phyloP scores from a whole-genome alignment of 1,284 basidiomycete species.

The Chondrostereum purpureum region DNA sequence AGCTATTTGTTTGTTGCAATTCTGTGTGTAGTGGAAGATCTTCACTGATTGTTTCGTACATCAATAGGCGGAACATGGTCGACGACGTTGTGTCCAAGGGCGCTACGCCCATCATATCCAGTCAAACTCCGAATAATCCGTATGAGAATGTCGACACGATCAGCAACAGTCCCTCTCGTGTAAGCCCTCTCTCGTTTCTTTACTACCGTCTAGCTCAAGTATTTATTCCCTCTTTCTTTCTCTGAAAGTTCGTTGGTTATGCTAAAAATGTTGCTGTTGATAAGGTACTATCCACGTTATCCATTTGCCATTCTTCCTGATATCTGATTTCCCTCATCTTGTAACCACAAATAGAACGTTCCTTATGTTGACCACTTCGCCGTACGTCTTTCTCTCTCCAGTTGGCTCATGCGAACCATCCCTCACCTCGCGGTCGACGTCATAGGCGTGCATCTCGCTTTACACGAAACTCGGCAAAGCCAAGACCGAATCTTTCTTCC shows the following conservation, averaged over 20 bases:
- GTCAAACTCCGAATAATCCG: slow-evolving; percentile 2
- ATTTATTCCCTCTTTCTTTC: not conserved
- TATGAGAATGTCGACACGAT: not conserved
- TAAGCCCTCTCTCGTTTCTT: not conserved
- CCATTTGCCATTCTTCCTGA: not conserved
- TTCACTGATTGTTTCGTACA: not conserved
- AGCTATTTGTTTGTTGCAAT: not conserved
- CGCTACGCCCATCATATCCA: slow-evolving; percentile 1
- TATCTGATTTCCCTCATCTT: not conserved
- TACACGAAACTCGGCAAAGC: slow-evolving; percentile 3
- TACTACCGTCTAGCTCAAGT: not conserved
- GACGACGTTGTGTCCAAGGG: not conserved
- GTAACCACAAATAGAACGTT: not conserved
- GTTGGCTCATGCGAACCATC: not conserved
- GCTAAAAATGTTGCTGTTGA: not conserved
- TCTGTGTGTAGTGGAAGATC: not conserved
- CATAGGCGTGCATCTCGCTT: not conserved
- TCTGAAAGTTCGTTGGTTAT: not conserved
- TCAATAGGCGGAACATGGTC: not conserved
- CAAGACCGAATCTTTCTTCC: slow-evolving; percentile 21
- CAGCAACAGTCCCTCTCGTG: not conserved
- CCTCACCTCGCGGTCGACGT: no score
- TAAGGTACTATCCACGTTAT: not conserved
- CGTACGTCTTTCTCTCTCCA: not conserved
- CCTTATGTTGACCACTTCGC: not conserved